Evolutionary conservation across 23 red algal species (phyloP).

Genomic region (Chondrus crispus): DNA sequence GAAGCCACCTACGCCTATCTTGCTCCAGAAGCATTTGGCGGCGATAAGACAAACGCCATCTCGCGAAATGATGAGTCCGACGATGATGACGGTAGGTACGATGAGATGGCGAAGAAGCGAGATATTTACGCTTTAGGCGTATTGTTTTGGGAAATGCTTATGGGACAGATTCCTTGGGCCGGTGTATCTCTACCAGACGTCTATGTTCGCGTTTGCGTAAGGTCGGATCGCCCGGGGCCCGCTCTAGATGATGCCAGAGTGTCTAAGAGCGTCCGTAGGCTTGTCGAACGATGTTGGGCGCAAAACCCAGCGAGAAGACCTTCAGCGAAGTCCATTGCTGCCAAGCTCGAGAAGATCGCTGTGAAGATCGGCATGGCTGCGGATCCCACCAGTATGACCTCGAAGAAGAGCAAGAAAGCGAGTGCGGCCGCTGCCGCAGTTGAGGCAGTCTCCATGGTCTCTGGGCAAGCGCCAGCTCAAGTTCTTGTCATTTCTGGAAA

Average conservation of each 20-base stretch:
- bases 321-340: conserved; percentile 56
- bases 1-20: conserved; percentile 90
- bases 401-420: not conserved
- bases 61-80: conserved; percentile 14
- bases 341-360: conserved; percentile 54
- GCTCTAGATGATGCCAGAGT: conserved; percentile 57
- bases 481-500: not conserved
- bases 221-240: conserved; percentile 56
- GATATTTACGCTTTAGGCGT: conserved; percentile 79
- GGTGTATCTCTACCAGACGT: conserved; percentile 60
- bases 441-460: not conserved
- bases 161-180: conserved; percentile 51
- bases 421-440: not conserved
- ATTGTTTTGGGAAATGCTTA: conserved; percentile 75
- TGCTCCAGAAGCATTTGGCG: conserved; percentile 90
- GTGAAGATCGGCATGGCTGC: not conserved
- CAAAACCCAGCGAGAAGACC: conserved; percentile 58
- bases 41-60: conserved; percentile 75
- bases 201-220: conserved; percentile 66
- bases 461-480: not conserved
- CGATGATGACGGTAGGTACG: conserved; percentile 59
- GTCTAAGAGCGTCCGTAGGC: conserved; percentile 18
- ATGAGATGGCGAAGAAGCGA: conserved; percentile 68
- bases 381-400: not conserved
- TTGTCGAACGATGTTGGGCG: conserved; percentile 74